Conservation (phyloP, 2,329 filamentous ascomycete species). For the Xylariaceae sp. region DNA sequence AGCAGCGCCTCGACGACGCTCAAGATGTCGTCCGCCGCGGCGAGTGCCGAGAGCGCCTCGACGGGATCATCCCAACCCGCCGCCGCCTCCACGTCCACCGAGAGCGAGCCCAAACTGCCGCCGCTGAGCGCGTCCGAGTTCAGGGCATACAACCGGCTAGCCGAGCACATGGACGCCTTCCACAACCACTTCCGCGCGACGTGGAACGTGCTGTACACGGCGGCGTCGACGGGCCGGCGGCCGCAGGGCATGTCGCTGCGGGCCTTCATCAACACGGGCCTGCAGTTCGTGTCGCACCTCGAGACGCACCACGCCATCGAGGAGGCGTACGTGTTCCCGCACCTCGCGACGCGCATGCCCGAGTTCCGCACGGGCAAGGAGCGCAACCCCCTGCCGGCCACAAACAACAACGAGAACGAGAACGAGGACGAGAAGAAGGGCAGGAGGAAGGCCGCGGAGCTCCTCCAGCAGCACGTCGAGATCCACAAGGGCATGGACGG, state of each 20-base stretch:
- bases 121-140: slow-evolving; percentile 72
- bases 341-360: slow-evolving; percentile 78
- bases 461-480: slow-evolving; percentile 75
- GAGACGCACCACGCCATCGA: slow-evolving; percentile 82
- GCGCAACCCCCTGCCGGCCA: slow-evolving; percentile 10
- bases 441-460: slow-evolving; percentile 56
- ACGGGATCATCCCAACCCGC: neutral
- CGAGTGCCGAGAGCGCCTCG: neutral
- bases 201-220: slow-evolving; percentile 74
- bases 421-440: slow-evolving; percentile 17
- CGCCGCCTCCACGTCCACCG: slow-evolving; percentile 17
- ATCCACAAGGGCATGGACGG: slow-evolving; percentile 79
- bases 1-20: slow-evolving; percentile 6
- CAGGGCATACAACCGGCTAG: slow-evolving; percentile 71
- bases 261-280: slow-evolving; percentile 70
- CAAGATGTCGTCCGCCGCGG: slow-evolving; percentile 7
- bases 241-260: slow-evolving; percentile 69
- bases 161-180: slow-evolving; percentile 78
- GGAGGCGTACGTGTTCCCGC: slow-evolving; percentile 80
- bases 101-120: slow-evolving; percentile 58
- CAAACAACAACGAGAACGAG: slow-evolving; percentile 16
- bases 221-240: slow-evolving; percentile 64
- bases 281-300: slow-evolving; percentile 75
- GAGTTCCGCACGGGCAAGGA: slow-evolving; percentile 62
- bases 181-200: slow-evolving; percentile 77